A percentile compares a stretch with the other conserved stretches of the same genome.
These are phyloP conservation scores for Leccinum solheimii DNA, from an alignment of 1,284 basidiomycete genomes.

Conservation along the genomic window DNA sequence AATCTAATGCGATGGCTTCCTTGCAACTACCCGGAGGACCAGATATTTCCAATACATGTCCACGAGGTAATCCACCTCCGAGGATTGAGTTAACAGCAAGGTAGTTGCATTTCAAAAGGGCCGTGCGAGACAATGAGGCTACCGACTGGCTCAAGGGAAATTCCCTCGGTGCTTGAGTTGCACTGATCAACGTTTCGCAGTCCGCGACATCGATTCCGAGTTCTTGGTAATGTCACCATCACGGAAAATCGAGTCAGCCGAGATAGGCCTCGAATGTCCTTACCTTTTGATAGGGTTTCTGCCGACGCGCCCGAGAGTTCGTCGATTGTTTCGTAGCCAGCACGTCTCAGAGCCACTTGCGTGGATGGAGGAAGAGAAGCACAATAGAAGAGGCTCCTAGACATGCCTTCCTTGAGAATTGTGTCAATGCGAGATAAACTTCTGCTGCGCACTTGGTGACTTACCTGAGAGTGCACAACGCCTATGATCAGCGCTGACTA, in stretches of 20 bases:
- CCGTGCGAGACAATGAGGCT: slow-evolving; percentile 42
- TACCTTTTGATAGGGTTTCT: slow-evolving; percentile 48
- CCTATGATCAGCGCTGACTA: slow-evolving; percentile 9
- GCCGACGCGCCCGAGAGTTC: slow-evolving; percentile 44
- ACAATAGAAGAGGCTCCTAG: slow-evolving; percentile 31
- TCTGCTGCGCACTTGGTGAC: background rate
- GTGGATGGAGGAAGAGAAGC: slow-evolving; percentile 28
- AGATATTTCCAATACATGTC: slow-evolving; percentile 67
- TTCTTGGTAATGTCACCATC: slow-evolving; percentile 36
- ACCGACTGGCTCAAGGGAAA: slow-evolving; percentile 58
- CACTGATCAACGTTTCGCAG: slow-evolving; percentile 45
- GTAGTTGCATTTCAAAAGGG: slow-evolving; percentile 39
- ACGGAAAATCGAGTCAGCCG: background rate
- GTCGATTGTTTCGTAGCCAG: slow-evolving; percentile 52
- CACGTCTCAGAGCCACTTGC: slow-evolving; percentile 42
- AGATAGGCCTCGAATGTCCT: slow-evolving; percentile 5
- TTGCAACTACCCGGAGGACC: slow-evolving; percentile 72
- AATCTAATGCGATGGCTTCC: slow-evolving; percentile 50
- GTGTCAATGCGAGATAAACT: slow-evolving; percentile 4
- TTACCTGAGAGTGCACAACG: slow-evolving; percentile 10
- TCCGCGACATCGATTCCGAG: slow-evolving; percentile 46
- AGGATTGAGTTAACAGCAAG: slow-evolving; percentile 56
- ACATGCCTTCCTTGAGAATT: slow-evolving; percentile 23
- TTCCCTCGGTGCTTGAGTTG: slow-evolving; percentile 37
- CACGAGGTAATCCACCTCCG: slow-evolving; percentile 57